phyloP scores from a whole-genome alignment of 495 filamentous ascomycete genomes.

The Aspergillus campestris region DNA sequence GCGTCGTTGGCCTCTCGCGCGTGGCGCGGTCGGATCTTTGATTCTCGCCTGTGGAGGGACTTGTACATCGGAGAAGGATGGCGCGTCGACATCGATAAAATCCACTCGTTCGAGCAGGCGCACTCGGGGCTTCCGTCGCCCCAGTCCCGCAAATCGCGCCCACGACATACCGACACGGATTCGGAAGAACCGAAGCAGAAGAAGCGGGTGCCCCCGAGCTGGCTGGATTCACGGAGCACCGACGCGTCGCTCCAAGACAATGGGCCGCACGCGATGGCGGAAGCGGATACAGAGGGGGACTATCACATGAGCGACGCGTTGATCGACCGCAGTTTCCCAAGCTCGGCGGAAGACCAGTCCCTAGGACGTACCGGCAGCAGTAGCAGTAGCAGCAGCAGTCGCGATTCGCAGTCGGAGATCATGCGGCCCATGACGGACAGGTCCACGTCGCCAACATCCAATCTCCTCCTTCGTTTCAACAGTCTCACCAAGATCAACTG shows the following conservation, averaged over 20 bases:
- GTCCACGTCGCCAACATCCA: conserved; percentile 20
- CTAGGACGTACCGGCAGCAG: neutral
- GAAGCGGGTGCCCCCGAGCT: conserved; percentile 40
- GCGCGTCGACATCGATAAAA: conserved; percentile 58
- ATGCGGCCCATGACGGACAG: conserved; percentile 4
- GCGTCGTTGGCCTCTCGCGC: conserved; percentile 68
- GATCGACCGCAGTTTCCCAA: conserved; percentile 12
- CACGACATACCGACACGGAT: conserved; percentile 37
- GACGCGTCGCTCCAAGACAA: conserved; percentile 1
- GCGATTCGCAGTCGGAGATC: conserved; percentile 3
- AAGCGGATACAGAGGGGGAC: conserved; percentile 41
- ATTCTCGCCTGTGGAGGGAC: conserved; percentile 77
- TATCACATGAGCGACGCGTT: conserved; percentile 39
- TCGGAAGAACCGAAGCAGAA: conserved; percentile 41
- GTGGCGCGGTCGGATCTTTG: conserved; percentile 76
- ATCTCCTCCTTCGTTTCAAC: conserved; percentile 25
- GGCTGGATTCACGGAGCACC: conserved; percentile 25
- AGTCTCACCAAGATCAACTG: conserved; percentile 34
- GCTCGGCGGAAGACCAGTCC: conserved; percentile 3
- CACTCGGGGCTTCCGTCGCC: conserved; percentile 35
- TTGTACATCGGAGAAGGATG: conserved; percentile 81
- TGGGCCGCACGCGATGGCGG: conserved; percentile 13
- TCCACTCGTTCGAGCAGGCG: conserved; percentile 58
- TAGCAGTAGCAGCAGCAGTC: neutral
- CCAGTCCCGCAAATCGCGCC: conserved; percentile 36